These are phyloP conservation scores for Silene latifolia DNA, from an alignment of 148 eudicot species.

Conservation along the genomic window DNA sequence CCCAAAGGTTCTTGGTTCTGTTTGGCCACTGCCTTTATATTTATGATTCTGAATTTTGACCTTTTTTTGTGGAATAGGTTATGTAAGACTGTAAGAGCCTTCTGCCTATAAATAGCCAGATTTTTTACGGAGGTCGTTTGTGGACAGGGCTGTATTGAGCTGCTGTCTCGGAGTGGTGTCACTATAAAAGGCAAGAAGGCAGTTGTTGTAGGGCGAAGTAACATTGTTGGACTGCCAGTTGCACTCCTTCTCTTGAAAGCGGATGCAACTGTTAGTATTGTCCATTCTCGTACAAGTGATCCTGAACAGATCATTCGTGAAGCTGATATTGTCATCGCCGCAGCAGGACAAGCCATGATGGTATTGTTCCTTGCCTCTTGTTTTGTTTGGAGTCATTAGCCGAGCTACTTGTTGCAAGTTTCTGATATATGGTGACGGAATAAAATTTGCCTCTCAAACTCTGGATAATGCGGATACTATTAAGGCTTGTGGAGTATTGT, in stretches of 20 bases:
- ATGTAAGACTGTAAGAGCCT: background rate
- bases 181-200: constrained; percentile 84
- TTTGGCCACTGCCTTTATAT: background rate
- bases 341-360: constrained; percentile 97
- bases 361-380: constrained; percentile 31
- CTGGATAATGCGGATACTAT: background rate
- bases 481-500: background rate
- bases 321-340: constrained; percentile 91
- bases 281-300: constrained; percentile 80
- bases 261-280: constrained; percentile 87
- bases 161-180: constrained; percentile 53
- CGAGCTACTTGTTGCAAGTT: background rate
- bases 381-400: background rate
- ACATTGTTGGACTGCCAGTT: constrained; percentile 85
- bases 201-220: constrained; percentile 98
- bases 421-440: background rate
- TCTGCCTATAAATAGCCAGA: background rate
- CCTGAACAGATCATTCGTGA: constrained; percentile 73
- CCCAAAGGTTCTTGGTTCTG: constrained; percentile 57
- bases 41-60: background rate
- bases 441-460: background rate
- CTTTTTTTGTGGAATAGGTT: background rate
- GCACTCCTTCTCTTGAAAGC: constrained; percentile 79
- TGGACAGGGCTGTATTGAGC: constrained; percentile 46
- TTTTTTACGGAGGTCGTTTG: background rate